Percentiles rank a stretch among this genome's conserved stretches.
Evolutionary conservation across 2,329 filamentous ascomycete genomes (phyloP).

Genomic region (Lachnellula cervina): DNA sequence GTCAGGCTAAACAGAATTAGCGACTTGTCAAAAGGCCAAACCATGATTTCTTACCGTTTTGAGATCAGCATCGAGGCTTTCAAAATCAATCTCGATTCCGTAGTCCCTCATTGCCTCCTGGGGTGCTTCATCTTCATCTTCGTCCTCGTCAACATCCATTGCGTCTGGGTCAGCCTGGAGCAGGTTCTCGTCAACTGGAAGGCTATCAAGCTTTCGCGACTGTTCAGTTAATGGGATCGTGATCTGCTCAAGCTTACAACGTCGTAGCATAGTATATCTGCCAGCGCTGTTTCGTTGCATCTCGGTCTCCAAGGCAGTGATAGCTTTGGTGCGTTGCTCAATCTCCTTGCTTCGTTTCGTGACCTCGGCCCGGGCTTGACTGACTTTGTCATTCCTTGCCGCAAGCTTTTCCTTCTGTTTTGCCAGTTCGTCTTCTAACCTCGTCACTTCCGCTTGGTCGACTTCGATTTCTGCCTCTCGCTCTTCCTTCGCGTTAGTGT

Average conservation of each 20-base stretch:
- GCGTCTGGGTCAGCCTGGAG: slow-evolving; percentile 74
- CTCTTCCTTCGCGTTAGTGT: slow-evolving; percentile 66
- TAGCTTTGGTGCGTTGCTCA: slow-evolving; percentile 67
- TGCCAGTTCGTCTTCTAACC: slow-evolving; percentile 67
- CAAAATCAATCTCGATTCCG: slow-evolving; percentile 86
- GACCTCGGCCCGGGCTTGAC: slow-evolving; percentile 72
- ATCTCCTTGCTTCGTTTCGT: slow-evolving; percentile 82
- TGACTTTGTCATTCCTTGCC: slow-evolving; percentile 68
- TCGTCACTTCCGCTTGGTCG: slow-evolving; percentile 71
- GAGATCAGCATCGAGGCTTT: slow-evolving; percentile 73
- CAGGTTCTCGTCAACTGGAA: slow-evolving; percentile 83
- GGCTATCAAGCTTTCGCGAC: slow-evolving; percentile 67
- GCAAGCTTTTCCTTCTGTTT: slow-evolving; percentile 62
- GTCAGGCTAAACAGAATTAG: slow-evolving; percentile 48
- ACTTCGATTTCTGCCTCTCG: slow-evolving; percentile 70
- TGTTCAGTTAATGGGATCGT: slow-evolving; percentile 71
- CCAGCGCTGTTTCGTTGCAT: slow-evolving; percentile 80
- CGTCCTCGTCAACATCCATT: slow-evolving; percentile 91
- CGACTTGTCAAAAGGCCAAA: slow-evolving; percentile 13
- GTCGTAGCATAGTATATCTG: slow-evolving; percentile 77
- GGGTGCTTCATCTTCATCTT: slow-evolving; percentile 66
- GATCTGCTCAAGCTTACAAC: slow-evolving; percentile 92
- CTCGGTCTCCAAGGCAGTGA: slow-evolving; percentile 75
- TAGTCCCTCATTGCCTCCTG: slow-evolving; percentile 75
- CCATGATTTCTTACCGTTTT: slow-evolving; percentile 56